These are phyloP conservation scores for Logfia minima DNA, from an alignment of 129 eudicot species.

Conservation along the genomic window DNA sequence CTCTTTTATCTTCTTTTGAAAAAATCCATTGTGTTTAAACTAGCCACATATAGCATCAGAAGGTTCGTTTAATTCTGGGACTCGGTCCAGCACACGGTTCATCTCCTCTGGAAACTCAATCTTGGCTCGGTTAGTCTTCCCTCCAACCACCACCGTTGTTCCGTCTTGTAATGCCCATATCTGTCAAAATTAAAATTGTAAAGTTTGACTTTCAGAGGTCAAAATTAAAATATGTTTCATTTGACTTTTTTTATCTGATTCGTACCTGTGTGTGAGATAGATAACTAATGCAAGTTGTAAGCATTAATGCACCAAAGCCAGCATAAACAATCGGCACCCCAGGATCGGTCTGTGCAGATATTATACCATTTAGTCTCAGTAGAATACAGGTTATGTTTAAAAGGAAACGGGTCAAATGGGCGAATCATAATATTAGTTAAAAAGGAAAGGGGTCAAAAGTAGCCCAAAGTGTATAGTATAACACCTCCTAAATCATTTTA, in stretches of 20 bases:
- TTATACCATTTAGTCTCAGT: slow-evolving; percentile 9
- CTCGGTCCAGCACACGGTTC: slow-evolving; percentile 62
- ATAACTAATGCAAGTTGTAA: slow-evolving; percentile 92
- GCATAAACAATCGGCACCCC: slow-evolving; percentile 96
- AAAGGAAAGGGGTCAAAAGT: not conserved
- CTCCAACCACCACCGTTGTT: slow-evolving; percentile 72
- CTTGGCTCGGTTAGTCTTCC: slow-evolving; percentile 81
- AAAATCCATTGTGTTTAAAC: not conserved
- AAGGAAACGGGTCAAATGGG: not conserved
- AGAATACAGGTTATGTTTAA: not conserved
- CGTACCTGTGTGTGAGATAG: slow-evolving; percentile 90
- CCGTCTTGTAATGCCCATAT: slow-evolving; percentile 94
- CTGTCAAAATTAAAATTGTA: slow-evolving; percentile 26
- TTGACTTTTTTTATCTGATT: not conserved
- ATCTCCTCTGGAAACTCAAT: slow-evolving; percentile 67
- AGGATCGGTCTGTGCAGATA: slow-evolving; percentile 71
- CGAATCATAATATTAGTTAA: not conserved
- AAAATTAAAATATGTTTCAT: not conserved
- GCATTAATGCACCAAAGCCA: slow-evolving; percentile 97
- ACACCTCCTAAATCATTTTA: too few species aligned
- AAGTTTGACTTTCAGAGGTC: slow-evolving; percentile 4
- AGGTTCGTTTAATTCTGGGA: slow-evolving; percentile 51
- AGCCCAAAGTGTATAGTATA: not conserved
- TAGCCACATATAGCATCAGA: slow-evolving; percentile 51
- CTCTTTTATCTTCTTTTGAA: not conserved